phyloP scores from a whole-genome alignment of 2,329 filamentous ascomycete genomes.

The Penicillium sp. region DNA sequence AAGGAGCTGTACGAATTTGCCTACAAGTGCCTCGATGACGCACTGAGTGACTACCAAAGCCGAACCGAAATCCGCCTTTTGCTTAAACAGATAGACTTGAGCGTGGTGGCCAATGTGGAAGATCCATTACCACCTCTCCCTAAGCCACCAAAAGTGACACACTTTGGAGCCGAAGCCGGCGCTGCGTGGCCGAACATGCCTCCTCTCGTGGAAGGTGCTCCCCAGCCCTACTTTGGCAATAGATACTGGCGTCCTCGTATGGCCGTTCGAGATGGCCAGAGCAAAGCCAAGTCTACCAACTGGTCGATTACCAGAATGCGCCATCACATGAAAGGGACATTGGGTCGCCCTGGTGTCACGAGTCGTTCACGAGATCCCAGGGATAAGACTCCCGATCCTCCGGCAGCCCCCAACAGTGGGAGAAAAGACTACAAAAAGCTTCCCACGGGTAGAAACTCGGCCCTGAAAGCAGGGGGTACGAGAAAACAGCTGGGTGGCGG shows the following conservation, averaged over 20 bases:
- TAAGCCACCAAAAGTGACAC: slow-evolving; percentile 5
- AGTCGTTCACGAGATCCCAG: not conserved
- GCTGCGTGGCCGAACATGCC: not conserved
- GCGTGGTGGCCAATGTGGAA: slow-evolving; percentile 9
- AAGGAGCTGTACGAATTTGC: slow-evolving; percentile 20
- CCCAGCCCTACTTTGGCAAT: not conserved
- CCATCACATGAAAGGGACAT: slow-evolving; percentile 8
- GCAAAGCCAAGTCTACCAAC: not conserved
- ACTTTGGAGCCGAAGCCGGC: not conserved
- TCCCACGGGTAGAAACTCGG: not conserved
- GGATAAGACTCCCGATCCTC: not conserved
- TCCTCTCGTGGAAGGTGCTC: not conserved
- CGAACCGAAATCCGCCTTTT: slow-evolving; percentile 8
- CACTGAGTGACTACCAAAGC: slow-evolving; percentile 11
- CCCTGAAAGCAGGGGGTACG: not conserved
- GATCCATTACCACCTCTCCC: slow-evolving; percentile 26
- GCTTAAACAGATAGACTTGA: not conserved
- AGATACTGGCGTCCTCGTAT: not conserved
- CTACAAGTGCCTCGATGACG: slow-evolving; percentile 17
- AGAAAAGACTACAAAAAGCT: not conserved
- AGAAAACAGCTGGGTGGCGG: not conserved
- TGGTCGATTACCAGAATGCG: slow-evolving; percentile 1
- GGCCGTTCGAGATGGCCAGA: not conserved
- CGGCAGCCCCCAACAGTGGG: not conserved
- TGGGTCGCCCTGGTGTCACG: not conserved